Percentiles rank a stretch among this genome's conserved stretches.
Conservation (phyloP, 495 filamentous ascomycete species). For the Hypoxylon cercidicola region DNA sequence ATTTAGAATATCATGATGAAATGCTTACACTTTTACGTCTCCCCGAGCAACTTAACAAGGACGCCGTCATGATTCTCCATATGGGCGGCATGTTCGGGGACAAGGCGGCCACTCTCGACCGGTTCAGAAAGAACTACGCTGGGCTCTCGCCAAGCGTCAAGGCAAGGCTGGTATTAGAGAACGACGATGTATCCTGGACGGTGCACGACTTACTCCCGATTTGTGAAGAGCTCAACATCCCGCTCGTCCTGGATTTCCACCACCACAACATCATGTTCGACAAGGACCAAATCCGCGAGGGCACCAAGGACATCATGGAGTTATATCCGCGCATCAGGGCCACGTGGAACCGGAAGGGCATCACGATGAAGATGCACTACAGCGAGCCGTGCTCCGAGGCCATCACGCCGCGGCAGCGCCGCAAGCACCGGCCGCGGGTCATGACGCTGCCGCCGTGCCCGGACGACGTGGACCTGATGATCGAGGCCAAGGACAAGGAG, state of each 20-base stretch:
- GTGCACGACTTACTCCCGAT: slow-evolving; percentile 92
- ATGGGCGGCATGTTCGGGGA: slow-evolving; percentile 94
- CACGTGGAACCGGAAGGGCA: slow-evolving; percentile 88
- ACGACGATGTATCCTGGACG: slow-evolving; percentile 89
- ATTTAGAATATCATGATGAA: slow-evolving; percentile 91
- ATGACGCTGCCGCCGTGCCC: slow-evolving; percentile 82
- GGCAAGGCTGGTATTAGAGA: slow-evolving; percentile 87
- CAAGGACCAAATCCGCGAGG: slow-evolving; percentile 75
- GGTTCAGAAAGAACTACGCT: slow-evolving; percentile 84
- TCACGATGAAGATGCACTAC: slow-evolving; percentile 97
- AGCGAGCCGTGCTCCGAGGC: slow-evolving; percentile 80
- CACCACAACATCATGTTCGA: slow-evolving; percentile 97
- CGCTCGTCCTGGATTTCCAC: slow-evolving; percentile 91
- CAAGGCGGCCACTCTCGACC: slow-evolving; percentile 81
- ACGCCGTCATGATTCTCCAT: slow-evolving; percentile 95
- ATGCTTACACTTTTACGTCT: slow-evolving; percentile 81
- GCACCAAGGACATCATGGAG: slow-evolving; percentile 82
- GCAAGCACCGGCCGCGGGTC: slow-evolving; percentile 86
- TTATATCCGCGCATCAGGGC: slow-evolving; percentile 71
- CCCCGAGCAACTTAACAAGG: slow-evolving; percentile 81
- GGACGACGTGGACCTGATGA: slow-evolving; percentile 92
- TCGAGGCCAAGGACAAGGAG: slow-evolving; percentile 98
- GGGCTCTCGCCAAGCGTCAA: slow-evolving; percentile 74
- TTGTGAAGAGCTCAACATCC: slow-evolving; percentile 93
- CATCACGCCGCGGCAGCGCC: slow-evolving; percentile 76